A percentile compares a stretch with the other conserved stretches of the same genome.
phyloP scores from a whole-genome alignment of 257 asterid genomes.

The Solanum dulcamara region DNA sequence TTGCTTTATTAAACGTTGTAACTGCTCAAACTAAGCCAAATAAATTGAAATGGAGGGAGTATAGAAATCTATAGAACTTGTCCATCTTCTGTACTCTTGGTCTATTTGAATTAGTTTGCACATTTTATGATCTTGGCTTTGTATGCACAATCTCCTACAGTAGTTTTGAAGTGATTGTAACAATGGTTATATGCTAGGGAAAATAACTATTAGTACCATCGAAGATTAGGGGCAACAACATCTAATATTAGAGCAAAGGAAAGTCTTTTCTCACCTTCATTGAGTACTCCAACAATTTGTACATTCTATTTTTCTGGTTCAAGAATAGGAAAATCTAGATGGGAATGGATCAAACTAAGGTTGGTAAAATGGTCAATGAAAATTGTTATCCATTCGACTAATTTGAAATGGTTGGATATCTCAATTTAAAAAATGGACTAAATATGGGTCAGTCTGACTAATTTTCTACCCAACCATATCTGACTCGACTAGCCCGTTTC shows the following conservation, averaged over 20 bases:
- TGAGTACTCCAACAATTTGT: conserved; percentile 33
- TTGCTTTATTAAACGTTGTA: not conserved
- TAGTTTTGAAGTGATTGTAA: not conserved
- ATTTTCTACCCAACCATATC: too few species aligned
- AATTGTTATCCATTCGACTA: too few species aligned
- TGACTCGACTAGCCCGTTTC: too few species aligned
- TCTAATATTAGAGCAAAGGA: too few species aligned
- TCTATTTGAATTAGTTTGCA: not conserved
- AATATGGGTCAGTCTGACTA: too few species aligned
- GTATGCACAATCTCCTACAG: not conserved
- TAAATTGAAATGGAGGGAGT: not conserved
- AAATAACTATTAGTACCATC: too few species aligned
- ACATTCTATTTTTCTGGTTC: conserved; percentile 71
- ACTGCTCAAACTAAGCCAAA: not conserved
- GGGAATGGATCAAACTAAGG: conserved; percentile 31
- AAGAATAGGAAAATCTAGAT: conserved; percentile 35
- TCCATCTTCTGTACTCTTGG: not conserved
- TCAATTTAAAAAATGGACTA: too few species aligned
- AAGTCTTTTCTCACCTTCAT: too few species aligned
- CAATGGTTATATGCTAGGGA: not conserved
- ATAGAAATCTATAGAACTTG: too few species aligned
- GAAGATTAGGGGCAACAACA: too few species aligned
- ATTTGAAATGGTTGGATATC: too few species aligned
- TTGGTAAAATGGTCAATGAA: too few species aligned
- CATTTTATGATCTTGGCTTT: not conserved